Evolutionary conservation across 2,329 filamentous ascomycete genomes (phyloP).

Genomic region (Aspergillus floridensis): DNA sequence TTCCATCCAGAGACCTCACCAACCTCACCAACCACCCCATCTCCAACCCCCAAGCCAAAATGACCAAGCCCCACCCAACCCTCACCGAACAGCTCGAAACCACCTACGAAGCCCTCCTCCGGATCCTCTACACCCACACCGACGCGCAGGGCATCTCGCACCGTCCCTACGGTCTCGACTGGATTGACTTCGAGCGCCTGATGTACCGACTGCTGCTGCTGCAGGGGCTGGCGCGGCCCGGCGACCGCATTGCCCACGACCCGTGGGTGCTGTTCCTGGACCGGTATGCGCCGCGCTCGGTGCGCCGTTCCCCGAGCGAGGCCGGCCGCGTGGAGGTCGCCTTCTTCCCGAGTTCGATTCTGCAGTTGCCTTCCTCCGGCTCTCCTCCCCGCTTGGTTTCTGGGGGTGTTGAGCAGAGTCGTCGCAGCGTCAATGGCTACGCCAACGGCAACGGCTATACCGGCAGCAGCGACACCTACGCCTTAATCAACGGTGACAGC

Average conservation of each 20-base stretch:
- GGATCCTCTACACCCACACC: conserved; percentile 7
- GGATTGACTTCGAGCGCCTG: background rate
- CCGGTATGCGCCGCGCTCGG: conserved; percentile 7
- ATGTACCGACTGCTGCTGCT: conserved; percentile 14
- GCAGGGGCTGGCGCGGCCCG: background rate
- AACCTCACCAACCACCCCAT: background rate
- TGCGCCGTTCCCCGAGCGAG: background rate
- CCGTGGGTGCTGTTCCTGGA: conserved; percentile 11
- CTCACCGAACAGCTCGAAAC: conserved; percentile 2
- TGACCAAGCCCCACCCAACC: conserved; percentile 2
- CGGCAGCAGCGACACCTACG: background rate
- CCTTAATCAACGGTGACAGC: background rate
- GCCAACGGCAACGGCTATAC: background rate
- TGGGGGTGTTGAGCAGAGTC: too few relatives aligned
- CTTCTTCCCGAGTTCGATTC: conserved; percentile 2
- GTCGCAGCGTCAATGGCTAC: background rate
- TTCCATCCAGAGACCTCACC: background rate
- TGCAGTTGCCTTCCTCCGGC: background rate
- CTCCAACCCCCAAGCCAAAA: background rate
- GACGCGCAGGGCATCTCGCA: conserved; percentile 6
- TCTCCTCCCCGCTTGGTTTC: too few relatives aligned
- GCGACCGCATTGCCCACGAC: conserved; percentile 1
- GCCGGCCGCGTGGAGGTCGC: background rate
- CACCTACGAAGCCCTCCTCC: background rate
- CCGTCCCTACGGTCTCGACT: conserved; percentile 10